Conservation (phyloP, 805 yeast genomes). For the Saccharomycopsis vini region DNA sequence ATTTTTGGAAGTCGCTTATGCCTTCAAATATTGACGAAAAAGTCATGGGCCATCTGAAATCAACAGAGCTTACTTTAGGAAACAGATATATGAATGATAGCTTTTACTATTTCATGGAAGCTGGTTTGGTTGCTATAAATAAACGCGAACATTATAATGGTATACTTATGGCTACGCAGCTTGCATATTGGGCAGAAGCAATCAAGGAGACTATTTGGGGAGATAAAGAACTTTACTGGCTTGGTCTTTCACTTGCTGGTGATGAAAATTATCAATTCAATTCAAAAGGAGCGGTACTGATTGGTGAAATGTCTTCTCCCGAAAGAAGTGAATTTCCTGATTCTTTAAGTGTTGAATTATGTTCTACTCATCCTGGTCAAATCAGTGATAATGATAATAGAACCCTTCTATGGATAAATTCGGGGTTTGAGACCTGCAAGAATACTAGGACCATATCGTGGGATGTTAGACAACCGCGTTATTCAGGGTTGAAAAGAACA, state of each 20-base stretch:
- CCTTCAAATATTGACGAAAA: slow-evolving; percentile 34
- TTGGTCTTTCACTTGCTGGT: slow-evolving; percentile 49
- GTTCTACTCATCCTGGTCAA: slow-evolving; percentile 44
- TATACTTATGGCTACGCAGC: slow-evolving; percentile 32
- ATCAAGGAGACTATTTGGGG: slow-evolving; percentile 50
- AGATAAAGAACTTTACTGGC: slow-evolving; percentile 67
- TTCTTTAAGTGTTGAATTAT: slow-evolving; percentile 33
- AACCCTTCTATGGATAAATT: slow-evolving; percentile 49
- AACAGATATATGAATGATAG: slow-evolving; percentile 36
- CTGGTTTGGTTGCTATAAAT: slow-evolving; percentile 35
- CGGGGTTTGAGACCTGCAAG: slow-evolving; percentile 45
- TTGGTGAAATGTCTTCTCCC: slow-evolving; percentile 35
- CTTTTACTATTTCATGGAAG: slow-evolving; percentile 37
- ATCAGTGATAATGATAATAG: slow-evolving; percentile 30
- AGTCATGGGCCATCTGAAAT: slow-evolving; percentile 25
- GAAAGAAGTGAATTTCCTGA: slow-evolving; percentile 20
- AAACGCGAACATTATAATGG: slow-evolving; percentile 39
- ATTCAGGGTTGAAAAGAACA: slow-evolving; percentile 19
- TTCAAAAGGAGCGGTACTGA: slow-evolving; percentile 44
- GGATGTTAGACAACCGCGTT: slow-evolving; percentile 26
- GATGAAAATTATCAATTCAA: slow-evolving; percentile 47
- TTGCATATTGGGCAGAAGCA: slow-evolving; percentile 35
- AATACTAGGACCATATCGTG: slow-evolving; percentile 30
- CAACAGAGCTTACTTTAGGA: slow-evolving; percentile 28
- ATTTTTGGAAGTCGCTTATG: slow-evolving; percentile 36